A percentile compares a stretch with the other conserved stretches of the same genome.
Conservation (phyloP, 371 early-diverging fungal genomes). For the Mucor irregularis region DNA sequence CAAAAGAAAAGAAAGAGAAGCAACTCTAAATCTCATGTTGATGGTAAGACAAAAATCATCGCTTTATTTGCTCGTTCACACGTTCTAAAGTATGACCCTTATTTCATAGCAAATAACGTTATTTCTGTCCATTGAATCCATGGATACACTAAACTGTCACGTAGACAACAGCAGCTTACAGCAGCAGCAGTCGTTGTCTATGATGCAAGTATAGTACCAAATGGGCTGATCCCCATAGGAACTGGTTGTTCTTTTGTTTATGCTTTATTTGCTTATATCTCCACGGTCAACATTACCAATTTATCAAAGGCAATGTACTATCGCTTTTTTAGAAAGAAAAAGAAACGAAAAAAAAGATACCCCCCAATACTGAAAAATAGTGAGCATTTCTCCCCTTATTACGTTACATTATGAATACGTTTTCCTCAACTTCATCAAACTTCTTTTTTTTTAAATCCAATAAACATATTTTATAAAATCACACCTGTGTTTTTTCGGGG, state of each 20-base stretch:
- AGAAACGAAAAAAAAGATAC: slow-evolving; percentile 15
- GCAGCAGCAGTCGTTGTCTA: not conserved
- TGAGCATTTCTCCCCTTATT: too few relatives aligned
- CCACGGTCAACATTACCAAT: too few relatives aligned
- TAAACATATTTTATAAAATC: too few relatives aligned
- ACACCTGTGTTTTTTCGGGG: too few relatives aligned
- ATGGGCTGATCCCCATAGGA: not conserved
- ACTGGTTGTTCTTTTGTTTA: not conserved
- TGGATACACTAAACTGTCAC: not conserved
- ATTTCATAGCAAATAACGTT: not conserved
- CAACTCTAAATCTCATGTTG: slow-evolving; percentile 1
- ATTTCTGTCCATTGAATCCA: slow-evolving; percentile 25
- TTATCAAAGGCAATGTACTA: too few relatives aligned
- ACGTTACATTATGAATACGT: too few relatives aligned
- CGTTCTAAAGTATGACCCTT: not conserved
- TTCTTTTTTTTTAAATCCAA: too few relatives aligned
- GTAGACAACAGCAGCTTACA: not conserved
- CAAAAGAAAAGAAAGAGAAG: slow-evolving; percentile 29
- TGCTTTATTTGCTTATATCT: too few relatives aligned
- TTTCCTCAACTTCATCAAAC: too few relatives aligned
- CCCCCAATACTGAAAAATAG: too few relatives aligned
- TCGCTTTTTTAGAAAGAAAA: slow-evolving; percentile 9
- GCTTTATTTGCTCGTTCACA: not conserved
- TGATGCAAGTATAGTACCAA: too few relatives aligned
- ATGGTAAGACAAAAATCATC: not conserved